Conservation (phyloP, 2,329 filamentous ascomycete species). For the Colletotrichum liaoningense region DNA sequence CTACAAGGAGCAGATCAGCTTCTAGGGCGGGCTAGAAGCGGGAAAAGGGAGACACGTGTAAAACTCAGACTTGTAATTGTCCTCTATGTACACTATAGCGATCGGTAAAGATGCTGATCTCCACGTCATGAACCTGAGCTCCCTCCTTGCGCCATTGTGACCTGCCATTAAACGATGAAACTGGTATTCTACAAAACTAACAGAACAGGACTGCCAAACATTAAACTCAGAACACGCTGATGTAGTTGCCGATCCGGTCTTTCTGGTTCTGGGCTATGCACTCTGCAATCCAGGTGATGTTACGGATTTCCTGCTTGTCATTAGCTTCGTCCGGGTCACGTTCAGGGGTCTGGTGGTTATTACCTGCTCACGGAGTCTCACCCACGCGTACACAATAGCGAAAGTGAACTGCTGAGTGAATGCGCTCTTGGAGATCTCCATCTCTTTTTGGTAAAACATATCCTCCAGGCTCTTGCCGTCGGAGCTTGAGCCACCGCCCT, state of each 20-base stretch:
- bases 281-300: slow-evolving; percentile 99
- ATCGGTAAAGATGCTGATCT: slow-evolving; percentile 38
- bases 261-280: slow-evolving; percentile 99
- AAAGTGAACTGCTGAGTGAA: slow-evolving; percentile 98
- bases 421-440: slow-evolving; percentile 95
- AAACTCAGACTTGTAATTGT: slow-evolving; percentile 54
- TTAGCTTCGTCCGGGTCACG: slow-evolving; percentile 44
- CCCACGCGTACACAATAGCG: slow-evolving; percentile 96
- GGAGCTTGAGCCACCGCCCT: slow-evolving; percentile 81
- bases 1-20: slow-evolving; percentile 89
- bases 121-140: slow-evolving; percentile 35
- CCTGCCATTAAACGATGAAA: slow-evolving; percentile 37
- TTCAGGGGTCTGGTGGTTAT: slow-evolving; percentile 45
- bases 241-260: slow-evolving; percentile 98
- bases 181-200: slow-evolving; percentile 56
- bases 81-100: slow-evolving; percentile 62
- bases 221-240: slow-evolving; percentile 84
- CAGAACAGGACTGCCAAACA: slow-evolving; percentile 41
- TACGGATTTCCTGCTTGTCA: slow-evolving; percentile 90
- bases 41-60: slow-evolving; percentile 48
- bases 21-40: slow-evolving; percentile 59
- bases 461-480: slow-evolving; percentile 95
- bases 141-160: slow-evolving; percentile 49
- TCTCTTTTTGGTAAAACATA: slow-evolving; percentile 99
- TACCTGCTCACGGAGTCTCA: slow-evolving; percentile 97